Base-by-base conservation (phyloP, 805 yeast genomes). In the Candida pseudoglaebosa region DNA sequence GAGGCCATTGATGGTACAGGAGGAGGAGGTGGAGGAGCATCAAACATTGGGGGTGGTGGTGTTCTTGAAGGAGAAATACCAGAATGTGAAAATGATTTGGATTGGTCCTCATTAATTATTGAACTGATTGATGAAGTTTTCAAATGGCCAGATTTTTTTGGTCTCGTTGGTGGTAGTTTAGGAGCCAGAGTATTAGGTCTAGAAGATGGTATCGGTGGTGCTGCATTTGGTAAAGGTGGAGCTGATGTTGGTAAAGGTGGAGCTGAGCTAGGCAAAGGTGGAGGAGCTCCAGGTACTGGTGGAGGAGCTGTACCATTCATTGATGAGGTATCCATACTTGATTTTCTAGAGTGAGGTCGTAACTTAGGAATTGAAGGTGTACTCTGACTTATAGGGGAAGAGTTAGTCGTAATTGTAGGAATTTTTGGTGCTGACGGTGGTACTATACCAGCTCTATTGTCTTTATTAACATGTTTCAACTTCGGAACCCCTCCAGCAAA, bases 401-500 rank as follows among this genome's bases (percentile, higher is more conserved):
- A 34, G 13, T 13, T 5, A 5, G 42, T 19, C 8, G 21, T 17
- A 22, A 33, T 16, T 13, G 26, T 50, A 2, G 74, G 73, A 24
- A 65, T 55, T 24, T 50, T 44, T 5, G 76, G 75, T 2, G 72
- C 70, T 12, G 65, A 49, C 6, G 52, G 45, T 1, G 71, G 70
- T 8, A 65, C 55, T 12, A 63, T 50, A 1, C 61, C 65, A 13
- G 61, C 29, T 28, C 73, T 55, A 43, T 65, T 67, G 42, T 68
- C 71, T 22, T 49, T 54, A 16, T 19, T 19, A 6, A 53, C 56
- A 30, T 59, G 56, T 37, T 75, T 78, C 44, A 85, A 67, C 51
- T 82, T 82, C 5, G 95, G 93, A 59, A 86, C 71, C 1, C 95
- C 95, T 4, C 83, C 86, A 3, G 93, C 88, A 60, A 82, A 80